Conservation (phyloP, 2,329 filamentous ascomycete species). For the Penicillium sp. region DNA sequence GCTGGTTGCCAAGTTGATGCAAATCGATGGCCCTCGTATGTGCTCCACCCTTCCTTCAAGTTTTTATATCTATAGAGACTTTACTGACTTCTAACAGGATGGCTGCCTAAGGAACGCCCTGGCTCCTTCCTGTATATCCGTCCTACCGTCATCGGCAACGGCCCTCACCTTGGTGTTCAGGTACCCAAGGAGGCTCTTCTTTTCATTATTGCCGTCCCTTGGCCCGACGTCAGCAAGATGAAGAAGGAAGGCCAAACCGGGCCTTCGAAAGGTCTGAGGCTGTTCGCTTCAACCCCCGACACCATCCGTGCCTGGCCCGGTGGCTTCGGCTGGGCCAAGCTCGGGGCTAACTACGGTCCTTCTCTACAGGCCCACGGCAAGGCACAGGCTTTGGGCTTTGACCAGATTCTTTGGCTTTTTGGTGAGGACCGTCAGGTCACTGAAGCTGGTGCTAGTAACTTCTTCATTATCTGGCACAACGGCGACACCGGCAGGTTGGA, state of each 20-base stretch:
- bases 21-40: constrained; percentile 58
- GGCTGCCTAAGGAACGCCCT: constrained; percentile 69
- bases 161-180: constrained; percentile 78
- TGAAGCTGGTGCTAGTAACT: constrained; percentile 90
- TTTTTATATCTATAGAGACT: background rate
- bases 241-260: constrained; percentile 24
- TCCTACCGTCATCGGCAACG: constrained; percentile 84
- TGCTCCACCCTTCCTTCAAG: constrained; percentile 46
- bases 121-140: constrained; percentile 81
- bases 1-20: constrained; percentile 73
- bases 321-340: constrained; percentile 88
- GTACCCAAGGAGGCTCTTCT: constrained; percentile 81
- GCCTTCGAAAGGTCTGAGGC: constrained; percentile 56
- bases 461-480: constrained; percentile 77
- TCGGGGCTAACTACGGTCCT: constrained; percentile 93
- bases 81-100: constrained; percentile 55
- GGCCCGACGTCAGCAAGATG: constrained; percentile 38
- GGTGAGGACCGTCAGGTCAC: constrained; percentile 78
- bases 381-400: constrained; percentile 73
- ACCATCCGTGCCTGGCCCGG: constrained; percentile 91
- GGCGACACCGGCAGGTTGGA: constrained; percentile 63
- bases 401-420: constrained; percentile 95
- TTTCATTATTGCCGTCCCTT: constrained; percentile 71
- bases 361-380: constrained; percentile 77
- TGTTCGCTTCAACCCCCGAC: constrained; percentile 79